Conservation (phyloP, 169 alveolate species). For the Plasmodium ovale region DNA sequence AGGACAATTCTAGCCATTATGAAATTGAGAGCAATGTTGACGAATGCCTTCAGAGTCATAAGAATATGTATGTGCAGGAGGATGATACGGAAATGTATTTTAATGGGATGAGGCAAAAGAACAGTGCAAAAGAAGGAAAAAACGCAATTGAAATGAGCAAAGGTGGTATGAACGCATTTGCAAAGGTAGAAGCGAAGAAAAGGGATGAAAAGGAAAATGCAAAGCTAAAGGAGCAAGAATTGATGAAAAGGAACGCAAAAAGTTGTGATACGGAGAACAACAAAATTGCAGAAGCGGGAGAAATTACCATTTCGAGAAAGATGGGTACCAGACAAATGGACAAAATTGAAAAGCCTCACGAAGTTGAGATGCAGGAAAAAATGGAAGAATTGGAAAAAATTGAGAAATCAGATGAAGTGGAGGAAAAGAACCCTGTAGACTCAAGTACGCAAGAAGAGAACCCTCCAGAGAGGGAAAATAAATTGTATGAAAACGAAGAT, state of each 20-base stretch:
- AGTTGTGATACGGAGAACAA: background rate
- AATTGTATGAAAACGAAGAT: constrained; percentile 1
- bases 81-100: background rate
- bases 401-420: no score
- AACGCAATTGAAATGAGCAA: background rate
- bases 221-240: background rate
- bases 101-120: background rate
- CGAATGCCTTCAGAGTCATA: background rate
- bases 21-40: background rate
- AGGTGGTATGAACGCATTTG: background rate
- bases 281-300: background rate
- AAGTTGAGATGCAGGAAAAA: background rate
- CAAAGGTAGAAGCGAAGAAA: background rate
- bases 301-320: background rate
- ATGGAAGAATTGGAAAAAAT: background rate
- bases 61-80: constrained; percentile 8
- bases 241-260: background rate
- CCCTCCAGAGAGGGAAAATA: background rate
- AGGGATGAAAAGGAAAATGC: background rate
- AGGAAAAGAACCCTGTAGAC: background rate
- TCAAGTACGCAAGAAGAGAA: background rate
- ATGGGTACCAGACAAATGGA: background rate
- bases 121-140: background rate
- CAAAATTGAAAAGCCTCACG: background rate
- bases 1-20: background rate